These are phyloP conservation scores for Thymus quinquecostatus DNA, from an alignment of 257 asterid genomes.

Conservation along the genomic window DNA sequence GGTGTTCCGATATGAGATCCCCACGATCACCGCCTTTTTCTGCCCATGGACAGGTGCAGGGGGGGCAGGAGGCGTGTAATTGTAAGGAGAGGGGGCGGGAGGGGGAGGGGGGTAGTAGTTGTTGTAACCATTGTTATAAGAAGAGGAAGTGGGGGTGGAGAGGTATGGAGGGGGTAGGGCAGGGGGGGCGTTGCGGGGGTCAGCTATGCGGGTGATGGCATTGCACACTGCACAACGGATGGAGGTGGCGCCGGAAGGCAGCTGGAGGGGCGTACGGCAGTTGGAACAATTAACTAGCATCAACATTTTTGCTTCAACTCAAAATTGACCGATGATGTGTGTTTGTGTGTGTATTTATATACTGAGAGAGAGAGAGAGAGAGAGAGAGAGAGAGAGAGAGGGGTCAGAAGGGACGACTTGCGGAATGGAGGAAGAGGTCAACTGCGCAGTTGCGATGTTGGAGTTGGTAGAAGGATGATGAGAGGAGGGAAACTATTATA, in stretches of 20 bases:
- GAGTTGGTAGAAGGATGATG: conserved; percentile 22
- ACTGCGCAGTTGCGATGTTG: conserved; percentile 7
- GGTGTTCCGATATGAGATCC: conserved; percentile 67
- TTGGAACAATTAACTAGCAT: conserved; percentile 79
- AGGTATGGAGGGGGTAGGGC: conserved; percentile 32
- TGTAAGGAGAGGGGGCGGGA: conserved; percentile 44
- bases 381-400: not conserved
- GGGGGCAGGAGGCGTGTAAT: conserved; percentile 40
- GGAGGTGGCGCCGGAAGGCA: conserved; percentile 80
- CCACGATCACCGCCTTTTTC: conserved; percentile 83
- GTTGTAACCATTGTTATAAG: conserved; percentile 17
- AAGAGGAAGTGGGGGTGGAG: conserved; percentile 34
- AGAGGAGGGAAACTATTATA: not conserved
- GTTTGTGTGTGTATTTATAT: not conserved
- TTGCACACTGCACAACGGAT: conserved; percentile 83
- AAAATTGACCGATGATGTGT: not conserved
- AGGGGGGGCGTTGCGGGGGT: conserved; percentile 44
- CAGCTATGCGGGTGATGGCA: conserved; percentile 73
- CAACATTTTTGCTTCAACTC: conserved; percentile 42
- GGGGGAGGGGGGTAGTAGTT: conserved; percentile 41
- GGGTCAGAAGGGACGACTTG: not conserved
- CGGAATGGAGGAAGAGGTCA: conserved; percentile 24
- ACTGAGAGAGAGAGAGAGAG: not conserved
- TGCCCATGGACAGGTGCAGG: conserved; percentile 47
- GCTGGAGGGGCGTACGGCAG: conserved; percentile 80